A percentile compares a stretch with the other conserved stretches of the same genome.
These are phyloP conservation scores for Darksidea phi DNA, from an alignment of 495 filamentous ascomycete genomes.

Conservation along the genomic window DNA sequence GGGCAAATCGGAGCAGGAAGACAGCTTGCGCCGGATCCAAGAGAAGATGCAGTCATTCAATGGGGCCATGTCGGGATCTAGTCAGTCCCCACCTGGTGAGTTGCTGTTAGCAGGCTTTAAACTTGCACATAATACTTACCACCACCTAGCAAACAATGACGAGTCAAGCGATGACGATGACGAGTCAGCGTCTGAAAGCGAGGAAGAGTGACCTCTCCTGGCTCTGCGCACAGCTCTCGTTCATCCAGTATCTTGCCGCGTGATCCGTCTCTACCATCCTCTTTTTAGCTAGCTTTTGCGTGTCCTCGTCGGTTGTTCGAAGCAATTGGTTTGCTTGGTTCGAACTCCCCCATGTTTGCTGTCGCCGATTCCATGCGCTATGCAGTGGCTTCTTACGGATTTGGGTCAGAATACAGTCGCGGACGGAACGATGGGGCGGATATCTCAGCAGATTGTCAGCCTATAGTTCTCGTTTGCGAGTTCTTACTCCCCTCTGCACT, in stretches of 20 bases:
- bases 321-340: no score
- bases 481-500: slow-evolving; percentile 1
- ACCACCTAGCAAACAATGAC: slow-evolving; percentile 24
- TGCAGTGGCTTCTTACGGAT: no score
- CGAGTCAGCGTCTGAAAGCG: slow-evolving; percentile 41
- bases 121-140: slow-evolving; percentile 1
- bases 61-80: slow-evolving; percentile 19
- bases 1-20: slow-evolving; percentile 91
- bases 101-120: slow-evolving; percentile 9
- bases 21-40: slow-evolving; percentile 76
- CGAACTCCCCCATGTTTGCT: no score
- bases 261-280: background rate
- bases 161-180: slow-evolving; percentile 41
- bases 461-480: background rate
- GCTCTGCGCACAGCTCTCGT: background rate
- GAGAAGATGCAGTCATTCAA: slow-evolving; percentile 49
- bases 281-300: no score
- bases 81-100: slow-evolving; percentile 39
- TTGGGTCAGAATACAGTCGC: no score
- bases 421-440: no score
- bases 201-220: slow-evolving; percentile 35
- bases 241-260: background rate
- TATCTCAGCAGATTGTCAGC: background rate
- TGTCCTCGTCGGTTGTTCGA: no score
- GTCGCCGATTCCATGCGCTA: no score